Conservation (phyloP, 2,329 filamentous ascomycete genomes). For the Zalaria sp. region DNA sequence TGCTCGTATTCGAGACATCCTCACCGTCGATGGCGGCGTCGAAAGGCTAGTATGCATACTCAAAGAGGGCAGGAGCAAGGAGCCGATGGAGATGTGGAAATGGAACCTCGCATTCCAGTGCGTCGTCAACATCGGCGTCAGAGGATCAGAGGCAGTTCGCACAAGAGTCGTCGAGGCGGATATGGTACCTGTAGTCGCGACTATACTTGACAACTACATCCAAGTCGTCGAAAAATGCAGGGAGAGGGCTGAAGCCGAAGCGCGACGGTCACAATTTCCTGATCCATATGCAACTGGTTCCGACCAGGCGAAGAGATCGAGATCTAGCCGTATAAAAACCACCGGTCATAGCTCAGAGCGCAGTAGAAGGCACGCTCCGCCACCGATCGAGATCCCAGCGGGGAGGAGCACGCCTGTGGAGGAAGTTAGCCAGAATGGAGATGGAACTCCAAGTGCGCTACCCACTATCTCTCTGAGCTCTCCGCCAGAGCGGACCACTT, state of each 20-base stretch:
- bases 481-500: constrained; percentile 55
- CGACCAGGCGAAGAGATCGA: constrained; percentile 60
- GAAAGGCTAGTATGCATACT: constrained; percentile 93
- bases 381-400: constrained; percentile 67
- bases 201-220: constrained; percentile 96
- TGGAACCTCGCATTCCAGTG: constrained; percentile 99
- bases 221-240: constrained; percentile 87
- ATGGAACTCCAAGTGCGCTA: constrained; percentile 42
- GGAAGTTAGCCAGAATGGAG: constrained; percentile 30
- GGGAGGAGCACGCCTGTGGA: constrained; percentile 33
- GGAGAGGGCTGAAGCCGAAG: constrained; percentile 34
- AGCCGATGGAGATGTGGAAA: constrained; percentile 99
- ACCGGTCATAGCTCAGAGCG: constrained; percentile 24
- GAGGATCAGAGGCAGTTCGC: constrained; percentile 84
- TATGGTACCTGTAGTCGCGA: constrained; percentile 97
- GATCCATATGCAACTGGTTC: constrained; percentile 14
- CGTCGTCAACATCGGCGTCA: constrained; percentile 95
- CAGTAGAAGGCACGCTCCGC: constrained; percentile 62
- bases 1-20: constrained; percentile 89
- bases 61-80: constrained; percentile 91
- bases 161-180: constrained; percentile 95
- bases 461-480: constrained; percentile 51
- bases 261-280: constrained; percentile 1
- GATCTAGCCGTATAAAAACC: constrained; percentile 29
- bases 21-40: constrained; percentile 97